Evolutionary conservation across 805 yeast genomes (phyloP), one percentile per base, ranked within the genome.

Genomic region (Saccharomyces paradoxus): DNA sequence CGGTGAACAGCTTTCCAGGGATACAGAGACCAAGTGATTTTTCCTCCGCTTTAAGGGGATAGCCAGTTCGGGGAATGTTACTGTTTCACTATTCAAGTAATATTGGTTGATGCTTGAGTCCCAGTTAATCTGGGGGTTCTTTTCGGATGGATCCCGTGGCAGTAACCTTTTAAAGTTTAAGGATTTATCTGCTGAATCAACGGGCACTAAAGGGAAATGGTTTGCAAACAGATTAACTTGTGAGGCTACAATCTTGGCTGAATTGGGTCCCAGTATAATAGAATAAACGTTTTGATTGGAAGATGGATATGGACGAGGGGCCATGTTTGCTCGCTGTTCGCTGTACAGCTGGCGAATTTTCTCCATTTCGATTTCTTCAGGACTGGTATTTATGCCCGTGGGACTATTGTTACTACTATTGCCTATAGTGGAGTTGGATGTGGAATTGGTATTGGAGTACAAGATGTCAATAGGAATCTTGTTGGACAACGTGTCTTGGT

Each of bases 101-200:
- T 83, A 86, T 65, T 86, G 94, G 65, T 86, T 86, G 29, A 84
- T 83, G 2, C 74, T 63, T 28, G 77, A 72, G 60, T 84, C 87
- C 57, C 81, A 81, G 55, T 75, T 50, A 17, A 48, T 46, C 17
- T 32, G 31, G 17, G 51, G 24, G 50, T 60, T 37, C 24, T 55
- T 53, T 8, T 50, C 50, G 5, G 56, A 21, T 6, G 59, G 61
- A 29, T 61, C 63, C 8, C 51, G 37, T 29, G 63, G 60, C 12
- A 59, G 28, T 17, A 57, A 46, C 41, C 67, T 56, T 46, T 65
- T 65, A 52, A 66, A 64, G 44, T 58, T 55, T 13, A 64, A 47
- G 3, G 67, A 56, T 24, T 55, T 52, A 31, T 29, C 24, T 4
- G 49, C 26, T 8, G 58, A 47, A 21, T 61, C 62, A 2, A 65